Base-by-base conservation (phyloP, 768 basidiomycete species). In the Candolleomyces efflorescens region DNA sequence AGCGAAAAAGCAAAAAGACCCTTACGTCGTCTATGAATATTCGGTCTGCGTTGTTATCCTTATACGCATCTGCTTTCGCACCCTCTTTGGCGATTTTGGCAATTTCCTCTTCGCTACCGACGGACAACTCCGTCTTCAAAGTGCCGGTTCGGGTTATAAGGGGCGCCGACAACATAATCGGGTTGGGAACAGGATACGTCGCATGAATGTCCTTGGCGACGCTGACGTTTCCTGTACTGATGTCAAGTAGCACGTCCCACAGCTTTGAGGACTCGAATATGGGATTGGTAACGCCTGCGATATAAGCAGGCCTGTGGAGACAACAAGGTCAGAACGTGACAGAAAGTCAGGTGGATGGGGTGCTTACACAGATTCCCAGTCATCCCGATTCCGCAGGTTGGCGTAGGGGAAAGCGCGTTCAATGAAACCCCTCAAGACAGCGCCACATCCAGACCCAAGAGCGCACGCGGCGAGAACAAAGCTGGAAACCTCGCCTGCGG, bases 271-370 rank as follows among this genome's bases (percentile, higher is more conserved):
- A 78, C 65, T 96, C 93, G 71, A 98, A 98, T 47, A 98, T 94
- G 2, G 95, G 97, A 65, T 99, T 99, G 1, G 92, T 95, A 2
- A 98, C 96, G 1, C 97, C 97, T 10, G 95, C 97, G 53, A 99
- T 94, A 67, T 88, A 99, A 12, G 92, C 96, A 3, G 90, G 87
- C 39, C 93, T 94, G 62, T 39, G 2, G 6, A 51, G 37, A 4
- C 48, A 44, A 59, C 37, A 50, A 17, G 47, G 48, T 59, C 18
- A 48, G 49, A 11, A 12, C 18, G 53, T 7, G 60, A 36, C 49
- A 39, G 46, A 26, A 38, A 15, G 46, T 3, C 22, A 61, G 49
- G 56, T 46, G 49, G 32, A 32, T 32, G 6, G 50, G 59, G 45
- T 45, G 79, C 89, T 74, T 75, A 94, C 92, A 88, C 87, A 7